Conservation (phyloP, 2,329 filamentous ascomycete genomes). For the Fusarium robinianum region DNA sequence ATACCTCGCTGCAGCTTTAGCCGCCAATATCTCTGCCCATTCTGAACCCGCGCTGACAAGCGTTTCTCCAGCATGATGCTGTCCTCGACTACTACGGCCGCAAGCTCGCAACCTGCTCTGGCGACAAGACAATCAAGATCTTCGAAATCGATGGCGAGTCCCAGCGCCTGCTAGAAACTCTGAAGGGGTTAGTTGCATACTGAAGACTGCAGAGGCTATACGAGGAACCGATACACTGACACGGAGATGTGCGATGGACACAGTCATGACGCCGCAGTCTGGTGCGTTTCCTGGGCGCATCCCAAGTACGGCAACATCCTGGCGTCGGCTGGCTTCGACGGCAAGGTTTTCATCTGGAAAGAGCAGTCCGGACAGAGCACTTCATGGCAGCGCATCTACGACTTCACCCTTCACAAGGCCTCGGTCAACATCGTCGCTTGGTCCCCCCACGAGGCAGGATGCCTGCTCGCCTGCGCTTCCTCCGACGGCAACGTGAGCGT, state of each 20-base stretch:
- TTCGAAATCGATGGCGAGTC: constrained; percentile 96
- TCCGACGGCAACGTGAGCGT: constrained; percentile 93
- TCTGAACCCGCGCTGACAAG: constrained; percentile 27
- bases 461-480: constrained; percentile 90
- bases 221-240: constrained; percentile 21
- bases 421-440: constrained; percentile 96
- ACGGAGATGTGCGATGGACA: constrained; percentile 2
- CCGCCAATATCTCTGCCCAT: constrained; percentile 1
- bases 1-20: constrained; percentile 6
- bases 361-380: constrained; percentile 67
- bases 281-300: constrained; percentile 97
- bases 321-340: constrained; percentile 93
- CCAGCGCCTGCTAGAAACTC: constrained; percentile 86
- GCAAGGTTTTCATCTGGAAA: constrained; percentile 98
- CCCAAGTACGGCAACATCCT: constrained; percentile 99
- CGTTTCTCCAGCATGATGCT: constrained; percentile 77
- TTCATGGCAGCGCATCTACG: constrained; percentile 85
- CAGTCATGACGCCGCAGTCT: constrained; percentile 95
- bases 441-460: constrained; percentile 96
- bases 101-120: constrained; percentile 94
- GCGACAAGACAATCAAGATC: constrained; percentile 98
- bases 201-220: not conserved
- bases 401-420: constrained; percentile 91
- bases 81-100: constrained; percentile 98
- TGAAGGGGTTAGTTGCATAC: constrained; percentile 74